Evolutionary conservation across 495 filamentous ascomycete genomes (phyloP), one percentile per base, ranked within the genome.

Genomic region (Aspergillus heteromorphus): DNA sequence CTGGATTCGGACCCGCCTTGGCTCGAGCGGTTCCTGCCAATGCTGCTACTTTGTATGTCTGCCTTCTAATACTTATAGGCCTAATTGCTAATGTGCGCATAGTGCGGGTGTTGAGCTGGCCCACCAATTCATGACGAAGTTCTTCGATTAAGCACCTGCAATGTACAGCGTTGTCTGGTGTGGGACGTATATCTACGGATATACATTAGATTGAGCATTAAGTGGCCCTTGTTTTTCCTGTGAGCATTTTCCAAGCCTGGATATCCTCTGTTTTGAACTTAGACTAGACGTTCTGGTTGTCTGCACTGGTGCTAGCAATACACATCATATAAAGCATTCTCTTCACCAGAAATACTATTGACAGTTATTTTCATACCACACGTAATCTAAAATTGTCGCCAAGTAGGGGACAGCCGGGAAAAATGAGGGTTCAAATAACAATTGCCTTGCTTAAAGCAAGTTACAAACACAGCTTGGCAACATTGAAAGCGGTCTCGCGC

Each of bases 11-110:
- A 6, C 93, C 93, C 2, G 93, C 93, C 5, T 76, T 99, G 64
- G 88, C 88, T 13, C 84, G 93, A 71, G 95, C 93, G 17, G 90
- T 97, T 48, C 93, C 93, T 6, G 93, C 93, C 4, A 99, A 97
- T 63, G 95, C 95, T 18, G 85, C 83, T 53, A 85, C 82, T 49
- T 84, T 86, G 72, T 75, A 65, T 51, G 73, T 63, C 7, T 43
- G 6, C 31, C 48, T 2, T 56, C 47, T 51, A 8, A 11, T 3
- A 8, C 23, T 19, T 21, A 48, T 31, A 6, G 3, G 5, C 16
- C 4, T 9, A 5, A 30, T n/a, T 52, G 23, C 62, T 69, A 62
- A 70, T 49, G 25, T 20, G 16, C 76, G 78, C 23, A 31, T 31
- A 75, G 73, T 61, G 73, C 90, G 51, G 88, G 88, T 21, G 88